Conservation (phyloP, 805 yeast species). For the Maudiozyma saulgeensis region DNA sequence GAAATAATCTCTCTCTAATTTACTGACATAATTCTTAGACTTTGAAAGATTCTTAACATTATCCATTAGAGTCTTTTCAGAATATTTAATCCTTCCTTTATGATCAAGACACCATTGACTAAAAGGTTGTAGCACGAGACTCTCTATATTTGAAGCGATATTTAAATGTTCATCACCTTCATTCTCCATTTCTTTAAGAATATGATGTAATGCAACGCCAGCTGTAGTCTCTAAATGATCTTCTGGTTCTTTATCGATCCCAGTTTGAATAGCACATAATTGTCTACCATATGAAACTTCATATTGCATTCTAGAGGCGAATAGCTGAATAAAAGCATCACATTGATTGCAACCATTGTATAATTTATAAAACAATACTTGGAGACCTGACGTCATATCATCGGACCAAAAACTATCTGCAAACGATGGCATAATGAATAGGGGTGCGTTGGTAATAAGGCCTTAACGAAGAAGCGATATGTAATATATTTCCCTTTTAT, state of each 20-base stretch:
- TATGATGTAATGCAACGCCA: conserved; percentile 38
- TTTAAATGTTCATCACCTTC: conserved; percentile 54
- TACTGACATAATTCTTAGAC: conserved; percentile 37
- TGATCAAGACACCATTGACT: conserved; percentile 68
- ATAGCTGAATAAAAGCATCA: conserved; percentile 54
- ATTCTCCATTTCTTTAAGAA: conserved; percentile 44
- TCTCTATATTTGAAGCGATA: conserved; percentile 52
- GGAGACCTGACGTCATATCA: conserved; percentile 50
- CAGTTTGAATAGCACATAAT: conserved; percentile 26
- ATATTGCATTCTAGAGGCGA: conserved; percentile 60
- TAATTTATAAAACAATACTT: conserved; percentile 42
- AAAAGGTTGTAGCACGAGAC: conserved; percentile 60
- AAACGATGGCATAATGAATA: conserved; percentile 38
- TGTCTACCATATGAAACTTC: conserved; percentile 58
- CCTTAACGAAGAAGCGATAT: no score
- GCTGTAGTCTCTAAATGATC: conserved; percentile 30
- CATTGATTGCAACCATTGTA: conserved; percentile 61
- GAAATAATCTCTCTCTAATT: conserved; percentile 58
- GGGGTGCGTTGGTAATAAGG: no score
- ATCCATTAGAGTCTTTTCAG: conserved; percentile 43
- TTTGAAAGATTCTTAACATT: conserved; percentile 46
- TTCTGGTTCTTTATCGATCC: conserved; percentile 18
- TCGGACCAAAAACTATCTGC: conserved; percentile 71
- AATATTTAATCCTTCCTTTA: conserved; percentile 51
- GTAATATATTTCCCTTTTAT: no score